phyloP scores from a whole-genome alignment of 2,329 filamentous ascomycete genomes.

The Microascus cirrosus region DNA sequence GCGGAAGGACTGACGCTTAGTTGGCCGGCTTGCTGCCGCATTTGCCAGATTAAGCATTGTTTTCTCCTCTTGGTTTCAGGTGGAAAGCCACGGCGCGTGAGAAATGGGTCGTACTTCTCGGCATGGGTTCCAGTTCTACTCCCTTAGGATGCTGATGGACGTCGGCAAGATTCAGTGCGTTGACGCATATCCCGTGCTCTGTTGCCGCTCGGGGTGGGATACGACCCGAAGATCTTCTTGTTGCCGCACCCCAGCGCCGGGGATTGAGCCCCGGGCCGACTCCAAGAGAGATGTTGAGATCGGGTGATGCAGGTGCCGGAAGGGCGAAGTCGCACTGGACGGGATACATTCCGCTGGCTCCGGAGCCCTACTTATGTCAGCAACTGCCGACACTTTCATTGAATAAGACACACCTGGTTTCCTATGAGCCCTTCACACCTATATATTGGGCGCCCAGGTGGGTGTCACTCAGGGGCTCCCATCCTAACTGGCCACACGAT shows the following conservation, averaged over 20 bases:
- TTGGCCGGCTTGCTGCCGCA: not conserved
- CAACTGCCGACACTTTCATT: too few species aligned
- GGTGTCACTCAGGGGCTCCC: not conserved
- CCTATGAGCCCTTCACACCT: too few species aligned
- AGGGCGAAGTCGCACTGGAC: not conserved
- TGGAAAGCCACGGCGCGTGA: not conserved
- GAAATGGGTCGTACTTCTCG: not conserved
- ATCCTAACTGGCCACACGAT: not conserved
- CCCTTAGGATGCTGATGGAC: not conserved
- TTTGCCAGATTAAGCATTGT: not conserved
- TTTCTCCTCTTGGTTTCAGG: not conserved
- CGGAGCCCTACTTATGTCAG: too few species aligned
- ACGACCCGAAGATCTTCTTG: not conserved
- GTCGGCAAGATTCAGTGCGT: not conserved
- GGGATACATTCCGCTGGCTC: not conserved
- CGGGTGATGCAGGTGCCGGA: not conserved
- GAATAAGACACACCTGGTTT: too few species aligned
- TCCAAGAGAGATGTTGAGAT: not conserved
- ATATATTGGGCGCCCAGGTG: not conserved
- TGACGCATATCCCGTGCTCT: not conserved
- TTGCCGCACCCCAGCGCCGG: not conserved
- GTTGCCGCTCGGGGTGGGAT: not conserved
- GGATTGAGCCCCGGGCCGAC: not conserved
- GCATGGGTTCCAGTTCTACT: not conserved
- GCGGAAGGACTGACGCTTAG: not conserved